A percentile compares a stretch with the other conserved stretches of the same genome.
phyloP scores from a whole-genome alignment of 306 rosid genomes.

The Dicorynia guianensis region DNA sequence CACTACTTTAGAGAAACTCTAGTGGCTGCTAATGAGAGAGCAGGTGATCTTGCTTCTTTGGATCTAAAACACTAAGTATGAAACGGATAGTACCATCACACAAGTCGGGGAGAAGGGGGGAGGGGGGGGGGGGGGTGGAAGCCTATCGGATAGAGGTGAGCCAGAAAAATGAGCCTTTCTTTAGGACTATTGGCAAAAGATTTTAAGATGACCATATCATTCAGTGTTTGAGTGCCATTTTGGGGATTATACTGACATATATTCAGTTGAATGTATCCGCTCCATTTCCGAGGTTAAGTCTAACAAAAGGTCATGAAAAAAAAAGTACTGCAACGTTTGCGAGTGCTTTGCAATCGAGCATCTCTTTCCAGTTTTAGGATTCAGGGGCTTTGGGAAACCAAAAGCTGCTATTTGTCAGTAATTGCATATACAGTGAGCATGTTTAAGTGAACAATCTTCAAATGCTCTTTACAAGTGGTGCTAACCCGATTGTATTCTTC shows the following conservation, averaged over 20 bases:
- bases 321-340: not conserved
- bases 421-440: slow-evolving; percentile 3
- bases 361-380: not conserved
- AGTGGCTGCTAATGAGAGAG: not conserved
- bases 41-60: not conserved
- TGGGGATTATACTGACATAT: not conserved
- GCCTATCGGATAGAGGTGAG: not conserved
- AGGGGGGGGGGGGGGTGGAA: not conserved
- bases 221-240: not conserved
- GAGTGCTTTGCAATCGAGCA: not conserved
- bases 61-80: slow-evolving; percentile 1
- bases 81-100: not conserved
- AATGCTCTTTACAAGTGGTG: not conserved
- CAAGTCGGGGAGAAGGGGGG: no score
- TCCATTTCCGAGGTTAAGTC: not conserved
- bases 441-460: slow-evolving; percentile 5
- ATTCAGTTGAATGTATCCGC: not conserved
- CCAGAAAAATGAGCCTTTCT: not conserved
- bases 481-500: not conserved
- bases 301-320: not conserved
- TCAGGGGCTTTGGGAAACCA: not conserved
- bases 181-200: no score
- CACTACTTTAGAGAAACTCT: not conserved
- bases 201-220: no score
- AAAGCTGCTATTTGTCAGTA: not conserved